Base-by-base conservation (phyloP, 441 rosid species). In the Omphalea diandra region DNA sequence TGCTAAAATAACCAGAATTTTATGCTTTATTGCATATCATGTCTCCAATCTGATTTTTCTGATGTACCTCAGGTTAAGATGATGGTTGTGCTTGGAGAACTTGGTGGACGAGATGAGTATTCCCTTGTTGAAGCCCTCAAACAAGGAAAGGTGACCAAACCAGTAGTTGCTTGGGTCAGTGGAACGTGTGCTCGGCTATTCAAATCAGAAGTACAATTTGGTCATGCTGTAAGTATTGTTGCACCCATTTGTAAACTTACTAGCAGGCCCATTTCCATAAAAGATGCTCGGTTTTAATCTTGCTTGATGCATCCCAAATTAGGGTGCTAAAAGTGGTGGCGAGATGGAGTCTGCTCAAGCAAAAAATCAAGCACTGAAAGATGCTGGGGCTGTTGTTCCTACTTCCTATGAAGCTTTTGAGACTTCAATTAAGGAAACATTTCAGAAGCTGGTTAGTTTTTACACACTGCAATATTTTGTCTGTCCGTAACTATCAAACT, bases 281-380 rank as follows among this genome's bases (percentile, higher is more conserved):
- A 62, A 20, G 24, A 44, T 15, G 44, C 43, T 26, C 36, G 71
- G n/a, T 68, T 65, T 63, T 67, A 65, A 63, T 78, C 63, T 71
- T 68, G 41, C 35, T 56, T 70, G 60, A 32, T 22, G 43, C 47
- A 58, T 41, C 69, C 41, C 59, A 67, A 76, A 80, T 68, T 79
- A 94, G 99, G 99, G 98, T 33, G 98, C 99, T 72, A 94, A 94
- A 87, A 95, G 98, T 82, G 99, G 98, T 22, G 97, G 92, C 17
- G 99, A 89, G 83, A 73, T 92, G 94, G 99, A 95, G 78, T 95
- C 99, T 55, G 98, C 99, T 63, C 99, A 95, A 82, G 99, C 92
- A 26, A 95, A 95, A 90, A 95, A 90, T 78, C 93, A 92, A 82
- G 98, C 98, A 54, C 82, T 94, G 22, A 75, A 70, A 73, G 97